Evolutionary conservation across 495 filamentous ascomycete species (phyloP).

Genomic region (Podospora tetraspora): DNA sequence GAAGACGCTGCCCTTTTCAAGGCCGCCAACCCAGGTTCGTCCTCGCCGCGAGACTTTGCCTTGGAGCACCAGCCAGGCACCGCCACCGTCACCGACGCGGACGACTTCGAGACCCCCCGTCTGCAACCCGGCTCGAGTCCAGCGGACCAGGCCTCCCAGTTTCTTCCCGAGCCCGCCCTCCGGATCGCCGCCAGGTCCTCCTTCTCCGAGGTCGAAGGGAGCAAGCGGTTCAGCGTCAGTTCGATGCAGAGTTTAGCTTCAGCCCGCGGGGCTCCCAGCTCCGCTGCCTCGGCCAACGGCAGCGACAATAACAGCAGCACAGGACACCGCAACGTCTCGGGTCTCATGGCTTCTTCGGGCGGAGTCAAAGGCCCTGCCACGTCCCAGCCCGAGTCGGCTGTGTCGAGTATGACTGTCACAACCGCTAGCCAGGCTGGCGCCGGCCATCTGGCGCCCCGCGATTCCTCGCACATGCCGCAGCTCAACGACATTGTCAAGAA

Average conservation of each 20-base stretch:
- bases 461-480: constrained; percentile 30
- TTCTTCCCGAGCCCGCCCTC: constrained; percentile 44
- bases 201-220: constrained; percentile 37
- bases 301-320: constrained; percentile 37
- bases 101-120: constrained; percentile 42
- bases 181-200: constrained; percentile 37
- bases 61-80: constrained; percentile 14
- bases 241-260: constrained; percentile 61
- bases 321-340: constrained; percentile 27
- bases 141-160: constrained; percentile 23
- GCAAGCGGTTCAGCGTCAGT: constrained; percentile 59
- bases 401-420: constrained; percentile 51
- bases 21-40: constrained; percentile 7
- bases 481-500: constrained; percentile 32
- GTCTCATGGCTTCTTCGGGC: constrained; percentile 32
- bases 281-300: constrained; percentile 38
- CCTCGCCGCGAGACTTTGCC: constrained; percentile 23
- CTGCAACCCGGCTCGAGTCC: constrained; percentile 26
- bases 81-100: constrained; percentile 11
- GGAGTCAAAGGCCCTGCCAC: constrained; percentile 31
- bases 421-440: constrained; percentile 40
- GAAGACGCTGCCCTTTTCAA: constrained; percentile 13
- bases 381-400: constrained; percentile 44
- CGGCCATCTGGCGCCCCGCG: constrained; percentile 42
- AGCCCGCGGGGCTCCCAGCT: constrained; percentile 43